Evolutionary conservation across 441 rosid species (phyloP).

Genomic region (Flueggea neowawraea): DNA sequence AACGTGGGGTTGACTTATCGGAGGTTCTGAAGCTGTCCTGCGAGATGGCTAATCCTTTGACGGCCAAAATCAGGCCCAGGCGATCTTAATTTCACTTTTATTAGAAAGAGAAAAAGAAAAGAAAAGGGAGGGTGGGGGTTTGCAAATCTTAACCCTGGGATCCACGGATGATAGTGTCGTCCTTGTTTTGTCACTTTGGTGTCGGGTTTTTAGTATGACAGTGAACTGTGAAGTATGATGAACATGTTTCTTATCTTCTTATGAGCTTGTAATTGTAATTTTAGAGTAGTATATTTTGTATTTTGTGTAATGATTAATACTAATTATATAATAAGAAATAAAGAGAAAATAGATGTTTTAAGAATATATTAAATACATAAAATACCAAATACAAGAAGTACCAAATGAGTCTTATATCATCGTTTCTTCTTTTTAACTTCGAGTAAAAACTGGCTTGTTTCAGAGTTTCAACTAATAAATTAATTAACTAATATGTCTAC

Average conservation of each 20-base stretch:
- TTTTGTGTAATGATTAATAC: no score
- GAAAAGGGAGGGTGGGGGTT: not conserved
- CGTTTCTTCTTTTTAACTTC: not conserved
- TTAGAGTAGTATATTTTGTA: no score
- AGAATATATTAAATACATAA: no score
- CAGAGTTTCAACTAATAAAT: no score
- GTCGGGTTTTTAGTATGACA: slow-evolving; percentile 14
- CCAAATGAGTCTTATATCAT: no score
- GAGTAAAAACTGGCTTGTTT: not conserved
- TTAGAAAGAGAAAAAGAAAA: not conserved
- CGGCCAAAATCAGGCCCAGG: slow-evolving; percentile 44
- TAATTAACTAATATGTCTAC: no score
- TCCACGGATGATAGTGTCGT: slow-evolving; percentile 12
- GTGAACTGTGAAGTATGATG: not conserved
- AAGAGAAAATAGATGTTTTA: no score
- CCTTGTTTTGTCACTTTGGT: slow-evolving; percentile 4
- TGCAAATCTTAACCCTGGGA: slow-evolving; percentile 7
- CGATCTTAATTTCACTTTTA: not conserved
- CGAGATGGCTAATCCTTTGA: slow-evolving; percentile 82
- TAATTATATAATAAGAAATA: no score
- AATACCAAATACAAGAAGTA: no score
- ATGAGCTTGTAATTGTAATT: no score
- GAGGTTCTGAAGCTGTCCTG: slow-evolving; percentile 75
- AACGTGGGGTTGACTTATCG: slow-evolving; percentile 42
- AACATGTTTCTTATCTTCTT: not conserved